phyloP scores from a whole-genome alignment of 176 grass and related monocot genomes.

The Puya raimondii region DNA sequence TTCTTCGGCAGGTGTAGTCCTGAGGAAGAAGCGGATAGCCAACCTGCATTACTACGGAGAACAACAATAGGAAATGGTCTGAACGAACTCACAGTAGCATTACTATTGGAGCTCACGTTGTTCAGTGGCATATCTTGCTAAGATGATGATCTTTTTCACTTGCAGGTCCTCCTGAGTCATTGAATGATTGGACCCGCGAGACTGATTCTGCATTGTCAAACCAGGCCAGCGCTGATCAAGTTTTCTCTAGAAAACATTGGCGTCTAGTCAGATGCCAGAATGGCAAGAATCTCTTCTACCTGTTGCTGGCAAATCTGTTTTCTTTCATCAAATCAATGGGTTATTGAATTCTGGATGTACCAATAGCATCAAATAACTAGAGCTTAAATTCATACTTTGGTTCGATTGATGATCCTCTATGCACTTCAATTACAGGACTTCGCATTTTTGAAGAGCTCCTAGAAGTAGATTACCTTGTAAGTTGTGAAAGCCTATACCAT shows the following conservation, averaged over 20 bases:
- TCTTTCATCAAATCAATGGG: not conserved
- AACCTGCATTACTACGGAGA: slow-evolving; percentile 55
- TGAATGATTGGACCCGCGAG: slow-evolving; percentile 88
- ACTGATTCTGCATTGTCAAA: slow-evolving; percentile 47
- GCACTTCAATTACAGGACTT: slow-evolving; percentile 42
- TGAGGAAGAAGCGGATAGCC: slow-evolving; percentile 73
- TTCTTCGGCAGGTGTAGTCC: slow-evolving; percentile 57
- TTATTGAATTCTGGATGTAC: not conserved
- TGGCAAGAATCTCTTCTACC: slow-evolving; percentile 43
- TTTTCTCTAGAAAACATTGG: slow-evolving; percentile 95
- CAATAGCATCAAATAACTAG: no score
- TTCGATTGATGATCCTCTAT: not conserved
- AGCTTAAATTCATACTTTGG: not conserved
- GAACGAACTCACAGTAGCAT: slow-evolving; percentile 1
- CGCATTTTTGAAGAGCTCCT: slow-evolving; percentile 96
- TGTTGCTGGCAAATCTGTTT: slow-evolving; percentile 11
- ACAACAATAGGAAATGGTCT: slow-evolving; percentile 96
- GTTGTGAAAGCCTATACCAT: slow-evolving; percentile 32
- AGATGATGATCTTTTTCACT: slow-evolving; percentile 13
- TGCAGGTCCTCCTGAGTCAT: slow-evolving; percentile 79
- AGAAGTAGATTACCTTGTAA: slow-evolving; percentile 96
- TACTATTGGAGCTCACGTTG: not conserved
- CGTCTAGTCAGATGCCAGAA: slow-evolving; percentile 98
- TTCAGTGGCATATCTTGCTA: slow-evolving; percentile 18
- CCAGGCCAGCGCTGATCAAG: slow-evolving; percentile 56